Evolutionary conservation across 306 rosid species (phyloP).

Genomic region (apple (Malus domestica)): DNA sequence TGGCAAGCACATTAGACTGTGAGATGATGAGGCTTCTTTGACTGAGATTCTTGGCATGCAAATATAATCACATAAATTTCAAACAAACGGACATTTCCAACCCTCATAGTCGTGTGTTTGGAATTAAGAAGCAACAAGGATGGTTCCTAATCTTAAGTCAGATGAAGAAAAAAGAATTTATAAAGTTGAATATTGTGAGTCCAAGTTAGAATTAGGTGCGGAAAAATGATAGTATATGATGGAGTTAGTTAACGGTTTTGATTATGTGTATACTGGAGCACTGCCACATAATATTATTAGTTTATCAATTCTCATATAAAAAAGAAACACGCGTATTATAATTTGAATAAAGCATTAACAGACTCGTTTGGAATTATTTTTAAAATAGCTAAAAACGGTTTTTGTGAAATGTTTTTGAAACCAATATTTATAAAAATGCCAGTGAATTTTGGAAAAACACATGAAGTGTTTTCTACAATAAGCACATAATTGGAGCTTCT

Average conservation of each 20-base stretch:
- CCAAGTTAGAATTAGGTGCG: slow-evolving; percentile 9
- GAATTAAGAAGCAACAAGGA: slow-evolving; percentile 11
- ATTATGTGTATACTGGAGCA: too few relatives aligned
- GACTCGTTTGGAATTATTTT: too few relatives aligned
- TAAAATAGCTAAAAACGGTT: too few relatives aligned
- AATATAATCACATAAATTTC: neutral
- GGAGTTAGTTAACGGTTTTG: neutral
- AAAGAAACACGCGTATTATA: too few relatives aligned
- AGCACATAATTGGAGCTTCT: too few relatives aligned
- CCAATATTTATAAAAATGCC: too few relatives aligned
- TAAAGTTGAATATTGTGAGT: neutral
- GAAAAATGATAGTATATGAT: neutral
- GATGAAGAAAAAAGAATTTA: neutral
- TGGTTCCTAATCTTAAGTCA: neutral
- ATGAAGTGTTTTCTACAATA: too few relatives aligned
- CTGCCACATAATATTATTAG: neutral
- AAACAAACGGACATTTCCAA: slow-evolving; percentile 10
- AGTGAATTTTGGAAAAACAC: too few relatives aligned
- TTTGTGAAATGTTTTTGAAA: too few relatives aligned
- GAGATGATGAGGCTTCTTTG: slow-evolving; percentile 1
- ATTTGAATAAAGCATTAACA: too few relatives aligned
- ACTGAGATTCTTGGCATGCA: neutral
- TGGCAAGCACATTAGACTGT: neutral
- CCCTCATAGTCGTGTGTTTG: neutral
- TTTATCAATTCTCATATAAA: too few relatives aligned